Evolutionary conservation across 116 monocot species (phyloP).

Genomic region (Dioscorea cayenensis): DNA sequence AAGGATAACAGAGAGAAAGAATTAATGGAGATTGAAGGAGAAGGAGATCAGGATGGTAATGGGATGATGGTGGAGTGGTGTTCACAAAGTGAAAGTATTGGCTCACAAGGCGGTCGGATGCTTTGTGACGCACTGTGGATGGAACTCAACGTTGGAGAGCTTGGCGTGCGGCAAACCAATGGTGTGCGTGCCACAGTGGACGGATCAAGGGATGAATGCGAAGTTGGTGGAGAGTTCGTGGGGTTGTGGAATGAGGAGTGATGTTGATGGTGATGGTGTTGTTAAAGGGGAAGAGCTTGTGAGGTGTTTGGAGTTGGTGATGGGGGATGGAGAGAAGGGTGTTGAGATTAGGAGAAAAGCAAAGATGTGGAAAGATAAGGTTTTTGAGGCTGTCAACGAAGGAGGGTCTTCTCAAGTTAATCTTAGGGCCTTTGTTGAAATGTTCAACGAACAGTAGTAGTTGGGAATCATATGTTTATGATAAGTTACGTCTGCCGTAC

Average conservation of each 20-base stretch:
- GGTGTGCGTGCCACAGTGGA: slow-evolving; percentile 4
- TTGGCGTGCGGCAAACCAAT: slow-evolving; percentile 44
- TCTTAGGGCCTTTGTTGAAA: slow-evolving; percentile 2
- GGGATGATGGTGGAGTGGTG: slow-evolving; percentile 15
- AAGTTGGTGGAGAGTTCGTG: neutral
- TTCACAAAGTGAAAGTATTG: slow-evolving; percentile 41
- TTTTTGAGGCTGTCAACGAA: neutral
- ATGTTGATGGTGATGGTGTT: slow-evolving; percentile 1
- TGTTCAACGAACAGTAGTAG: neutral
- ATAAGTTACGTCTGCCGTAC: too few relatives aligned
- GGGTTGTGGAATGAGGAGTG: slow-evolving; percentile 5
- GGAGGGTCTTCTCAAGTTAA: neutral
- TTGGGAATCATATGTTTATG: too few relatives aligned
- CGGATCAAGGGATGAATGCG: neutral
- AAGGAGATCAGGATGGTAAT: neutral
- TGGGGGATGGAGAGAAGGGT: slow-evolving; percentile 9
- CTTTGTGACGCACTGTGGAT: slow-evolving; percentile 78
- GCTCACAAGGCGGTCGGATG: slow-evolving; percentile 59
- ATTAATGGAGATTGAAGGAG: neutral
- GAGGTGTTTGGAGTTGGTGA: slow-evolving; percentile 6
- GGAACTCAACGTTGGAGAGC: slow-evolving; percentile 68
- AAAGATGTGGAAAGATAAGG: neutral
- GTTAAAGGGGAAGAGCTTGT: neutral
- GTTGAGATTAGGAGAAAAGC: slow-evolving; percentile 1
- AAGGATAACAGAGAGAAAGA: slow-evolving; percentile 6